Base-by-base conservation (phyloP, 1,284 basidiomycete genomes). In the Cryptococcus amylolentus region DNA sequence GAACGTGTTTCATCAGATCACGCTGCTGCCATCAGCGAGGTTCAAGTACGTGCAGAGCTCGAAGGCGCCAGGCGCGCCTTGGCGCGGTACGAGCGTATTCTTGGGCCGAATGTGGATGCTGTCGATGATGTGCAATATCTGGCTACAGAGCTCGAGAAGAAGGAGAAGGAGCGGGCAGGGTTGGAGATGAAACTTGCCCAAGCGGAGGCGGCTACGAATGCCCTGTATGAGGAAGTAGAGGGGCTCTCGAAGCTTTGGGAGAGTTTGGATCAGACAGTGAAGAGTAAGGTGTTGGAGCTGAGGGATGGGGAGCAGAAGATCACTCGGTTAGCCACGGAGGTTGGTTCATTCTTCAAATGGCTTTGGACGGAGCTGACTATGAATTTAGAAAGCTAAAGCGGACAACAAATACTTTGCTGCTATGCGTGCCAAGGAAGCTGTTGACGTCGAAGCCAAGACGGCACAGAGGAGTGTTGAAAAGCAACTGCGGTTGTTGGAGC, bases 331-430 rank as follows among this genome's bases (percentile, higher is more conserved):
- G 77, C 76, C 18, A 80, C 83, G 26, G 89, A 92, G 70, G 89
- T 89, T 60, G 50, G 23, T 45, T 20, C 37, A 57, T 16, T 23
- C 14, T 20, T 26, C 39, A 8, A 18, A 10, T 40, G 7, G 10
- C 35, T 7, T 14, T 4, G 31, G 27, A 45, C 7, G 41, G 48
- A 47, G 44, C 51, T 49, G 31, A 57, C 14, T 20, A 7, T 6
- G 27, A 13, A 37, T 26, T 46, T 67, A 88, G 84, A 88, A 85
- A 86, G 89, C 91, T 13, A 97, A 95, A 78, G 86, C 89, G 20
- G 94, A 98, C 68, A 96, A 93, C 80, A 96, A 93, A 77, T 98
- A 87, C 76, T 98, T 88, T 73, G 84, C 89, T 27, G 86, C 88
- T 5, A 91, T 95, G 88, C 86, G 91, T 37, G 86, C 88, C 56